Conservation (phyloP, 179 eudicot genomes). For the Nepenthes alata region DNA sequence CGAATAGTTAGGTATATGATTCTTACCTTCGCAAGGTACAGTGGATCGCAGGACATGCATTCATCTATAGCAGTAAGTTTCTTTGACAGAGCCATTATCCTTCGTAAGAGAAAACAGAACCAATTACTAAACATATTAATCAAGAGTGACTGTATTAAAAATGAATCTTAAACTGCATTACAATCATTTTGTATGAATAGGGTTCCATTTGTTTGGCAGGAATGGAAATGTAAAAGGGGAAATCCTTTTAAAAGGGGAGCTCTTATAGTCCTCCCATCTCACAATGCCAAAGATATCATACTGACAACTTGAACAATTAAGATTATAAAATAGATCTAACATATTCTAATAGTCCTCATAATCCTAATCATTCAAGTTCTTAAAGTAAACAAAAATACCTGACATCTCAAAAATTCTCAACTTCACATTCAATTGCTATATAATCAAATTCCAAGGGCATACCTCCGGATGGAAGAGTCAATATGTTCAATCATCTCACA, state of each 20-base stretch:
- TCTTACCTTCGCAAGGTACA: conserved; percentile 64
- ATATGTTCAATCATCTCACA: conserved; percentile 83
- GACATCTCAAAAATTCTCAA: too few species aligned
- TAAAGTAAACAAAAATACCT: too few species aligned
- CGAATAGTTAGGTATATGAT: not conserved
- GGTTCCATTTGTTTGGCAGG: too few species aligned
- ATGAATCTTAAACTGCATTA: not conserved
- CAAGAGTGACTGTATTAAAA: not conserved
- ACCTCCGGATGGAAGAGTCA: conserved; percentile 85
- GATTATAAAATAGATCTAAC: too few species aligned
- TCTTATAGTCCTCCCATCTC: too few species aligned
- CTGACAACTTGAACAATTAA: too few species aligned
- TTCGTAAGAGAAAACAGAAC: conserved; percentile 11
- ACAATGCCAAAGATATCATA: too few species aligned
- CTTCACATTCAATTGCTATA: not conserved
- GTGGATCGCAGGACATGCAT: conserved; percentile 56
- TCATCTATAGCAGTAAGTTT: conserved; percentile 73
- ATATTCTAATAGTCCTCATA: too few species aligned
- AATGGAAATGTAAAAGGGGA: too few species aligned
- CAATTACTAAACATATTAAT: too few species aligned
- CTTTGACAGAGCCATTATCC: conserved; percentile 75
- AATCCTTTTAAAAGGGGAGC: too few species aligned
- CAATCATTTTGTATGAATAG: not conserved
- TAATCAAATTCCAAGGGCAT: conserved; percentile 1
- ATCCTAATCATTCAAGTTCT: too few species aligned